phyloP scores from a whole-genome alignment of 2,329 filamentous ascomycete genomes.

The Hypoxylon sp. region DNA sequence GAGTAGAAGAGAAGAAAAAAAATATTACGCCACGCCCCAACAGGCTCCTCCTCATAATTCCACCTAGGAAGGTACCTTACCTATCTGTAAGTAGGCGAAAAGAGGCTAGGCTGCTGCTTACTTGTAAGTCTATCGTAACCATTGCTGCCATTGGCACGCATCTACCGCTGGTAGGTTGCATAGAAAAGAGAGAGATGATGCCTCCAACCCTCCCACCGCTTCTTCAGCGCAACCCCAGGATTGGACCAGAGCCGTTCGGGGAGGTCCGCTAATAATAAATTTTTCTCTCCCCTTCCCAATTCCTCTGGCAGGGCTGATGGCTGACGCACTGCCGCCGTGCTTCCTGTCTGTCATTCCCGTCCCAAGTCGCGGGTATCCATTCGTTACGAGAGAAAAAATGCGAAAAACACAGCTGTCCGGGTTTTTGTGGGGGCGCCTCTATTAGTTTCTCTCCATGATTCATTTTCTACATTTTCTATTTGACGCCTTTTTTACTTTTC shows the following conservation, averaged over 20 bases:
- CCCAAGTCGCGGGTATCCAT: conserved; percentile 24
- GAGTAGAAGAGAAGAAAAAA: conserved; percentile 19
- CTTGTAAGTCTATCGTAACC: conserved; percentile 15
- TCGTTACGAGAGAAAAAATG: conserved; percentile 28
- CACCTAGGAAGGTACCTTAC: conserved; percentile 5
- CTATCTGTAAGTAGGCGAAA: conserved; percentile 5
- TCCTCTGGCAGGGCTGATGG: conserved; percentile 45
- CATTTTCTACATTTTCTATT: conserved; percentile 10
- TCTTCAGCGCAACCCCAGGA: conserved; percentile 46
- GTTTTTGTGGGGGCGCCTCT: conserved; percentile 28
- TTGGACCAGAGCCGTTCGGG: conserved; percentile 43
- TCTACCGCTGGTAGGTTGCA: conserved; percentile 44
- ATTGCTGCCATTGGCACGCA: conserved; percentile 36
- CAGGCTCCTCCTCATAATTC: not conserved
- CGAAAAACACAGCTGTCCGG: conserved; percentile 7
- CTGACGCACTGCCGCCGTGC: conserved; percentile 44
- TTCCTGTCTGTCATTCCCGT: conserved; percentile 43
- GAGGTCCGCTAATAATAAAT: conserved; percentile 42
- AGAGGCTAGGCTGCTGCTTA: conserved; percentile 34
- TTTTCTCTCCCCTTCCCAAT: conserved; percentile 13
- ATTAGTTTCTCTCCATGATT: conserved; percentile 15
- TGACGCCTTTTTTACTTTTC: conserved; percentile 11
- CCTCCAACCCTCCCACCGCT: conserved; percentile 38
- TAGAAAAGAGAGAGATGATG: conserved; percentile 28
- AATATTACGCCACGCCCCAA: conserved; percentile 20